phyloP scores from a whole-genome alignment of 441 rosid species.

The Isatis lusitanica region DNA sequence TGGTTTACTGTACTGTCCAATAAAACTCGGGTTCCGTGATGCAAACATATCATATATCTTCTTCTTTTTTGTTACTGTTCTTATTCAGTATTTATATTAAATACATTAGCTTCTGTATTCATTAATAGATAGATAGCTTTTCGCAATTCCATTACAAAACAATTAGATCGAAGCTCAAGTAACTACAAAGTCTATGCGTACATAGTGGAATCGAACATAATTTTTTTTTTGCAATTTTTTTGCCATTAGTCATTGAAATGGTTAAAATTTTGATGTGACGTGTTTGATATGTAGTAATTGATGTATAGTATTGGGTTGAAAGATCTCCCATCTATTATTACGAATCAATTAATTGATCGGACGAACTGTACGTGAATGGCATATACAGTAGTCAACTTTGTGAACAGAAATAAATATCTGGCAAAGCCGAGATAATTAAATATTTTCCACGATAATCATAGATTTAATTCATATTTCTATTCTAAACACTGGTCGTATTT shows the following conservation, averaged over 20 bases:
- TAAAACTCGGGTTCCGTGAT: conserved; percentile 22
- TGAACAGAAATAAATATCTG: neutral
- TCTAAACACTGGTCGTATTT: neutral
- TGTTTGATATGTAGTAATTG: neutral
- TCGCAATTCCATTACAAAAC: neutral
- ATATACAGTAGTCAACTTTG: conserved; percentile 20
- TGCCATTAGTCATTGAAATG: neutral
- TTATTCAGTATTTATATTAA: neutral
- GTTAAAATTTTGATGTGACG: neutral
- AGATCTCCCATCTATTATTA: neutral
- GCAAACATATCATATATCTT: conserved; percentile 8
- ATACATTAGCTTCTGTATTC: neutral
- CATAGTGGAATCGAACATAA: neutral
- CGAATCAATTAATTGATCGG: too few relatives aligned
- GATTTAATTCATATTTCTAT: neutral
- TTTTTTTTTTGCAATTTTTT: too few relatives aligned
- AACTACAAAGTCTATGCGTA: neutral
- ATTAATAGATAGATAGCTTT: neutral
- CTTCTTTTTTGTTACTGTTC: neutral
- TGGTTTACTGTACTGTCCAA: conserved; percentile 32
- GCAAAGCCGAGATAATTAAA: neutral
- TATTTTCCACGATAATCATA: neutral
- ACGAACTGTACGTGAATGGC: neutral
- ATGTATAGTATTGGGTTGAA: neutral
- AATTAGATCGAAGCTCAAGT: neutral